Evolutionary conservation across 202 grass and related monocot genomes (phyloP), one percentile per base, ranked within the genome.

Genomic region (Saccharum hybrid): DNA sequence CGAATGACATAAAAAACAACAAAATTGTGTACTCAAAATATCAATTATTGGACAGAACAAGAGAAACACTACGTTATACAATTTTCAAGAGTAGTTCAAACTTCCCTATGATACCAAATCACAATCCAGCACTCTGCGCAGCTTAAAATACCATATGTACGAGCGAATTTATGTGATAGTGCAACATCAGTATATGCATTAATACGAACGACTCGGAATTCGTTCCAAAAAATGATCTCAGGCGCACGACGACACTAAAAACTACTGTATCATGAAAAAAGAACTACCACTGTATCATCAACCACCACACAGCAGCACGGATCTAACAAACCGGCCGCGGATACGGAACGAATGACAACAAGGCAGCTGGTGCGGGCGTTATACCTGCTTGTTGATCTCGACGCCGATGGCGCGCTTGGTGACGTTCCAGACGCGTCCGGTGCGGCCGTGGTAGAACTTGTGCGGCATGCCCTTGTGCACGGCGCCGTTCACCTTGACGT

Each of bases 301-400:
- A 1, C 28, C 28, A 28, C 28, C 1, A 28, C 28, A 28, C 28
- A 43, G 5, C 13, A 89, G 10, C 39, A 66, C 82, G 54, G 43
- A 71, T 83, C 87, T 81, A 81, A 1, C 28, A 76, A 26, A 26
- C 26, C 26, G 26, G 26, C 26, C 26, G 26, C 26, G 26, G 26
- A 7, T 3, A 42, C 0, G 22, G 9, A 66, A 0, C 10, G 4
- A 19, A 40, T 2, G 46, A 59, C 11, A 41, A 4, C 0, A 5
- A 4, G 22, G 10, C 0, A 13, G 9, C 14, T 1, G 52, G 23
- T n/a, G n/a, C n/a, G 39, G 38, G 10, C 2, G 54, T 8, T 6
- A 73, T 83, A 97, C 94, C 94, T 97, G 94, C 86, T 97, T 94
- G 92, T 97, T 97, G 85, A 97, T 89, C 92, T 97, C 94, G 63